Base-by-base conservation (phyloP, 2,329 filamentous ascomycete genomes). In the Xylogone sp. region DNA sequence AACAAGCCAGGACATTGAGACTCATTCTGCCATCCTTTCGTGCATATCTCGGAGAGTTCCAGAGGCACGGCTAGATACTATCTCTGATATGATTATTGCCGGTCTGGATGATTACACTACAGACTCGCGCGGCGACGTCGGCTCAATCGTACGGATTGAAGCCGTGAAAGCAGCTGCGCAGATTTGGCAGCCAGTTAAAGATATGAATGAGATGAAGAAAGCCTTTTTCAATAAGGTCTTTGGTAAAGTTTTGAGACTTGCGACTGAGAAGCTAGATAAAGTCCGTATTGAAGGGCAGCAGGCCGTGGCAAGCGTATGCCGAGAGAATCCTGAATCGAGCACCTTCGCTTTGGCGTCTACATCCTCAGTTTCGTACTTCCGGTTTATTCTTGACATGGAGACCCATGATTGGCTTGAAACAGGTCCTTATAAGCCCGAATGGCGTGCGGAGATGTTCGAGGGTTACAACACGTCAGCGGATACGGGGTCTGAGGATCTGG, bases 81-180 rank as follows among this genome's bases (percentile, higher is more conserved):
- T 65, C 31, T 43, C 55, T 7, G 19, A 52, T 18, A 54, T 67
- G 12, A 67, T 87, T 8, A 63, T 68, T 0, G 77, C 79, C 42
- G 83, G 86, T 0, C 70, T 99, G 22, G 87, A 93, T 58, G 92
- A 99, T 65, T 97, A 97, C 64, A 96, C 90, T 0, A 92, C 90
- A 3, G 93, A 90, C 58, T 86, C 92, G 13, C 79, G 91, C 51
- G 94, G 94, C 16, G 94, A 99, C 63, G 80, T 97, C 46, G 94
- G 94, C 4, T 96, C 92, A 0, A 81, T 92, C 48, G 87, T 96
- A 3, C 81, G 94, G 3, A 74, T 93, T 4, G 87, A 92, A 67
- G 92, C 90, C 21, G 78, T 97, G 12, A 78, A 81, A 53, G 83
- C 82, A 2, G 75, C 90, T 1, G 83, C 79, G 70, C 29, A 66